phyloP scores from a whole-genome alignment of 208 protist genomes.

The Leishmania tarentolae region DNA sequence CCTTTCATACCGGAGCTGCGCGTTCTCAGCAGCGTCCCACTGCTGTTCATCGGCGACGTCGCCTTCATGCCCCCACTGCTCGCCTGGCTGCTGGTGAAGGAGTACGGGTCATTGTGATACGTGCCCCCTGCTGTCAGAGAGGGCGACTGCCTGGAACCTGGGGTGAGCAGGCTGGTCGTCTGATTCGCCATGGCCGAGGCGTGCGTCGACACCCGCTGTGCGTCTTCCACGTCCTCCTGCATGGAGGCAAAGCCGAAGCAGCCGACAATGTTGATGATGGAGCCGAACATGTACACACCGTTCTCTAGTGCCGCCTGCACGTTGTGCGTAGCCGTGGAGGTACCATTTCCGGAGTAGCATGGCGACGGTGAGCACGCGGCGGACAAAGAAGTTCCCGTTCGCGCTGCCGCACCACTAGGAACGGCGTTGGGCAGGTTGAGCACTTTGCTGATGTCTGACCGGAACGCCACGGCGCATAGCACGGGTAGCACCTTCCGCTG shows the following conservation, averaged over 20 bases:
- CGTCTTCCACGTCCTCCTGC: constrained; percentile 61
- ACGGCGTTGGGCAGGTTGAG: constrained; percentile 1
- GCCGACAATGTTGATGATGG: constrained; percentile 83
- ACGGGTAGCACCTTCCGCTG: constrained; percentile 71
- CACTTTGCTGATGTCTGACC: constrained; percentile 46
- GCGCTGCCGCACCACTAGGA: neutral
- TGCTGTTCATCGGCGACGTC: constrained; percentile 1
- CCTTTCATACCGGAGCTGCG: constrained; percentile 14
- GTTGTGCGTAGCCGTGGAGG: constrained; percentile 17
- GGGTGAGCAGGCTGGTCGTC: constrained; percentile 24
- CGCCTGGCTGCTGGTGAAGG: constrained; percentile 26
- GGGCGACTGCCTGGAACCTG: constrained; percentile 10
- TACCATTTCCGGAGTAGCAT: constrained; percentile 9
- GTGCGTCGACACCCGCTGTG: constrained; percentile 22
- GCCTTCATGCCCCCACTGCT: constrained; percentile 22
- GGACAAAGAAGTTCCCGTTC: neutral
- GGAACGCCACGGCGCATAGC: constrained; percentile 85
- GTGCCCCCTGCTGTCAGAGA: constrained; percentile 16
- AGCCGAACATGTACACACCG: constrained; percentile 59
- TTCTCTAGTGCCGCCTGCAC: constrained; percentile 50
- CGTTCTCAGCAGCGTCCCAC: constrained; percentile 28
- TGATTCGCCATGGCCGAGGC: constrained; percentile 15
- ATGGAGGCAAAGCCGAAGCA: constrained; percentile 87
- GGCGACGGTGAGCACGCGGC: neutral
- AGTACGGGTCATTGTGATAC: constrained; percentile 48